phyloP scores from a whole-genome alignment of 2,329 filamentous ascomycete species.

The Fusarium albosuccineum region DNA sequence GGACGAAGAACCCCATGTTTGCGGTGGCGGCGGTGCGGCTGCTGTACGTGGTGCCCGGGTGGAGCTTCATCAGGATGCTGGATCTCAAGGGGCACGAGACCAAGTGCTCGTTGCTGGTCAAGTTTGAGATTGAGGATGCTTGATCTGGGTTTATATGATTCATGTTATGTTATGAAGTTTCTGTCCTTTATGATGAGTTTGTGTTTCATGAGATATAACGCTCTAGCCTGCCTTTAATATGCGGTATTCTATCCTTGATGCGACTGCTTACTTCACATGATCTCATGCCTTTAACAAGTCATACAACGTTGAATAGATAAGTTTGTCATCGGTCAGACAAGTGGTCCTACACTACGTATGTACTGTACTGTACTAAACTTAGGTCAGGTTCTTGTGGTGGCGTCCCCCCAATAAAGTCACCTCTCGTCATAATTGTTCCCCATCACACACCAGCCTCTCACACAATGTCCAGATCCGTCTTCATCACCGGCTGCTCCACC shows the following conservation, averaged over 20 bases:
- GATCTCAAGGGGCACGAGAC: conserved; percentile 75
- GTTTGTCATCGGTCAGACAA: no score
- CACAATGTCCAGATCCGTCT: conserved; percentile 4
- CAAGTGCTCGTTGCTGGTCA: conserved; percentile 70
- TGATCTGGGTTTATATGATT: conserved; percentile 25
- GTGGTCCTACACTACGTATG: no score
- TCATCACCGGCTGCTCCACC: conserved; percentile 24
- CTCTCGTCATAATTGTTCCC: no score
- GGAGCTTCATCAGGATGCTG: conserved; percentile 74
- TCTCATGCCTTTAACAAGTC: no score
- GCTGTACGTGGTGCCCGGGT: conserved; percentile 67
- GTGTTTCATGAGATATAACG: not conserved
- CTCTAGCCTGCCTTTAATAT: not conserved
- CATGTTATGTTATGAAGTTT: not conserved
- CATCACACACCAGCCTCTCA: not conserved
- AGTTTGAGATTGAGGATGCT: conserved; percentile 67
- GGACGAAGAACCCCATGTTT: conserved; percentile 71
- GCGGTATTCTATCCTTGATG: no score
- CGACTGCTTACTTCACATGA: no score
- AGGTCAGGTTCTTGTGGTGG: not conserved
- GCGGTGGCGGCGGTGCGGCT: conserved; percentile 72
- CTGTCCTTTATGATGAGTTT: conserved; percentile 7
- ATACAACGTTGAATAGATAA: no score
- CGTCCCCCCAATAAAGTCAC: not conserved
- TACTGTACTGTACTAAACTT: no score